Conservation (phyloP, 768 basidiomycete genomes). For the Daedaleopsis nitida region DNA sequence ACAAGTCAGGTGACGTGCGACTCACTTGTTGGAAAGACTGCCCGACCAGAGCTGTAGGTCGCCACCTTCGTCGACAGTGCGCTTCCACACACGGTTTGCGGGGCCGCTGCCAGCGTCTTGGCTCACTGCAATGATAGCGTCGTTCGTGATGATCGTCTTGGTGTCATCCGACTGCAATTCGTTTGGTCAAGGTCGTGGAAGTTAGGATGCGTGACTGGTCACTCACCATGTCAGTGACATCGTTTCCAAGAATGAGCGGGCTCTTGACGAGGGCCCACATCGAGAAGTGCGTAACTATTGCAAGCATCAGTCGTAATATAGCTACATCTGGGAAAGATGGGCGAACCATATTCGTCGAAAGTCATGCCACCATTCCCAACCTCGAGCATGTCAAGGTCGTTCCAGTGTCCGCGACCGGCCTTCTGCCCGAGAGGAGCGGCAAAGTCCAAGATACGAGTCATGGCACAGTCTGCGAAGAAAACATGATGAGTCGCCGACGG, state of each 20-base stretch:
- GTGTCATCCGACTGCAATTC: conserved; percentile 35
- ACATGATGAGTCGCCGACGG: background rate
- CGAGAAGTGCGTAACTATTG: conserved; percentile 40
- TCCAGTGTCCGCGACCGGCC: conserved; percentile 37
- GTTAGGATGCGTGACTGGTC: background rate
- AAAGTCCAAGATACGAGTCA: conserved; percentile 40
- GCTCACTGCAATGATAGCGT: conserved; percentile 38
- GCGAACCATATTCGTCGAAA: conserved; percentile 40
- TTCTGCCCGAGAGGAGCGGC: conserved; percentile 39
- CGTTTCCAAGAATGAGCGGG: conserved; percentile 44
- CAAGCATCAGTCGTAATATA: background rate
- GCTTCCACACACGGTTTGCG: conserved; percentile 38
- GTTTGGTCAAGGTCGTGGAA: background rate
- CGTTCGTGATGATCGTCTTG: conserved; percentile 39
- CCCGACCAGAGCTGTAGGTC: conserved; percentile 38
- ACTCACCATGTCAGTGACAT: conserved; percentile 39
- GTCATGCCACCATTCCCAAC: conserved; percentile 42
- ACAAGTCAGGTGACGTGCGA: no score
- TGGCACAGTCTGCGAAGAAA: conserved; percentile 29
- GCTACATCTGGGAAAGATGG: background rate
- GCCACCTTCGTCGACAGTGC: conserved; percentile 26
- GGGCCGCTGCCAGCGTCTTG: conserved; percentile 35
- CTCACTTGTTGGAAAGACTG: conserved; percentile 35
- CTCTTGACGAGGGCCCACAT: conserved; percentile 47
- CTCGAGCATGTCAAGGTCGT: conserved; percentile 43